Conservation (phyloP, 2,329 filamentous ascomycete species). For the Ascocoryne sarcoides region DNA sequence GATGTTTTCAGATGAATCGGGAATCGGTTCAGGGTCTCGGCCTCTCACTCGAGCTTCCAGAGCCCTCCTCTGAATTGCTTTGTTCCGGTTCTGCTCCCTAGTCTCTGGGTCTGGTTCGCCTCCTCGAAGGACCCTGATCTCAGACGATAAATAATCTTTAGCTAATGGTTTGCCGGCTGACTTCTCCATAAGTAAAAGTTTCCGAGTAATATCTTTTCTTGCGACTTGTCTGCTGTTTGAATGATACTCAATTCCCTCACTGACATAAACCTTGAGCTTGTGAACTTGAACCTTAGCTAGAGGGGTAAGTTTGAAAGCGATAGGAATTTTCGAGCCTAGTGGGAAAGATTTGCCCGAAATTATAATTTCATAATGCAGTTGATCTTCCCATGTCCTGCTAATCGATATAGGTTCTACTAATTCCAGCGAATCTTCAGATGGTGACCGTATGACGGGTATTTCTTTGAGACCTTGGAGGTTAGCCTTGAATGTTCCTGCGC, state of each 20-base stretch:
- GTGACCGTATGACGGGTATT: constrained; percentile 58
- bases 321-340: constrained; percentile 60
- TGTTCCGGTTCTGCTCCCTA: constrained; percentile 26
- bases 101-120: constrained; percentile 53
- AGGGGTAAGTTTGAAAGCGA: constrained; percentile 67
- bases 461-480: constrained; percentile 61
- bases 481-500: constrained; percentile 60
- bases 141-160: constrained; percentile 57
- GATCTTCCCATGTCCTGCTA: constrained; percentile 67
- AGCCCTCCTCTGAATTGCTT: constrained; percentile 27
- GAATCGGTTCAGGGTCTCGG: constrained; percentile 30
- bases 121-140: constrained; percentile 55
- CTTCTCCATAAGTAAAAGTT: constrained; percentile 64
- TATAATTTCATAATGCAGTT: constrained; percentile 69
- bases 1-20: constrained; percentile 44
- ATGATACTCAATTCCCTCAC: constrained; percentile 65
- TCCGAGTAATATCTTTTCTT: constrained; percentile 56
- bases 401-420: constrained; percentile 69
- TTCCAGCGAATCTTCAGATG: constrained; percentile 61
- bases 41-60: constrained; percentile 47
- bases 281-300: constrained; percentile 68
- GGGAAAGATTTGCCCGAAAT: constrained; percentile 72
- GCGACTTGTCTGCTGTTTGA: constrained; percentile 59
- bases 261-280: constrained; percentile 64
- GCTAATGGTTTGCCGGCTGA: constrained; percentile 53